A percentile compares a stretch with the other conserved stretches of the same genome.
phyloP scores from a whole-genome alignment of 768 basidiomycete genomes.

The Russula abietina region DNA sequence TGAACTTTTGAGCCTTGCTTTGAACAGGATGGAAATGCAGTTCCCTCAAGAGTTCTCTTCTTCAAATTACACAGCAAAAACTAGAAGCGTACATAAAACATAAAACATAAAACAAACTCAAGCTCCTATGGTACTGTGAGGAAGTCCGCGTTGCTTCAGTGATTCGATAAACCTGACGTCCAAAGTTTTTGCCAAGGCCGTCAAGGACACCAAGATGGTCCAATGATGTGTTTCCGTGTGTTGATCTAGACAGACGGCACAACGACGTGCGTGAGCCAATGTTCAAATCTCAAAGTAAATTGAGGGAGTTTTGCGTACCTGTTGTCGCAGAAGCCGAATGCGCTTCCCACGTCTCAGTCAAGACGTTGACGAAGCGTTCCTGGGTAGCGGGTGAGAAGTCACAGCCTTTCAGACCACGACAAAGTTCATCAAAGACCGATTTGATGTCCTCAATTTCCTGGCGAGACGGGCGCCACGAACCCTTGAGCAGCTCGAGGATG shows the following conservation, averaged over 20 bases:
- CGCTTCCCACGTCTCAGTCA: neutral
- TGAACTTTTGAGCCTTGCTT: too few relatives aligned
- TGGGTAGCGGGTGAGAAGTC: conserved; percentile 1
- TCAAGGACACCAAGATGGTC: neutral
- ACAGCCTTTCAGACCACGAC: neutral
- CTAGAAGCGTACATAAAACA: neutral
- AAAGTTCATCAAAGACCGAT: conserved; percentile 1
- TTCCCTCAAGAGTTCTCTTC: too few relatives aligned
- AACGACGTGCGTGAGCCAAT: neutral
- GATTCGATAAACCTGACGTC: neutral
- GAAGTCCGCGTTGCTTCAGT: neutral
- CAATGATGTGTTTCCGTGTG: neutral
- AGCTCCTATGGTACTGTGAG: neutral
- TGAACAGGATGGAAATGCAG: too few relatives aligned
- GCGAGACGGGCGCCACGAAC: neutral
- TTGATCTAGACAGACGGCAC: neutral
- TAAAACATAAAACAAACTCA: too few relatives aligned
- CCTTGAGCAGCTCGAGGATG: neutral
- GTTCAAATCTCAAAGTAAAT: neutral
- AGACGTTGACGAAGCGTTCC: neutral
- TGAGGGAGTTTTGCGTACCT: neutral
- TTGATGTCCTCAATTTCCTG: conserved; percentile 5
- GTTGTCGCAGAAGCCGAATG: neutral
- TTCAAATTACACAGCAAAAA: neutral
- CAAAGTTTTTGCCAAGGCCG: neutral